Percentiles rank a stretch among this genome's conserved stretches.
phyloP scores from a whole-genome alignment of 139 green algal genomes.

The Chlorella sp. region DNA sequence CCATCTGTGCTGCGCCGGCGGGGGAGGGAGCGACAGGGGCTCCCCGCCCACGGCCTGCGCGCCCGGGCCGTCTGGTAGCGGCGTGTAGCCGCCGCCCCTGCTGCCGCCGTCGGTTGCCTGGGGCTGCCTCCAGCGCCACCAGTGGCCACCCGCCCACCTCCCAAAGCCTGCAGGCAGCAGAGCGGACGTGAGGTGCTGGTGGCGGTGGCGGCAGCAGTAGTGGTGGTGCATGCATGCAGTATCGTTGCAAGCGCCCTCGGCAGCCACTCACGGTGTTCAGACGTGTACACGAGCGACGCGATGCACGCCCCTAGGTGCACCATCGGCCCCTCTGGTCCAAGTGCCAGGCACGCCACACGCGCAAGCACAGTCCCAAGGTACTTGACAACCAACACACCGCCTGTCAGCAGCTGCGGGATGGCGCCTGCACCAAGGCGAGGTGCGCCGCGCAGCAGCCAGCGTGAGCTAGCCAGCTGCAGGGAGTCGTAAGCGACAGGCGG shows the following conservation, averaged over 20 bases:
- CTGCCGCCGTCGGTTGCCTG: neutral
- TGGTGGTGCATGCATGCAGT: neutral
- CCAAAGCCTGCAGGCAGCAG: neutral
- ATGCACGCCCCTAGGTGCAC: slow-evolving; percentile 89
- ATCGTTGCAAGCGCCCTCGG: neutral
- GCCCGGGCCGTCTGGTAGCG: neutral
- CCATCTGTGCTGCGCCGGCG: slow-evolving; percentile 36
- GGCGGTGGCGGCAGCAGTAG: neutral
- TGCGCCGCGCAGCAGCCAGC: slow-evolving; percentile 7
- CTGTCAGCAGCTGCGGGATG: neutral
- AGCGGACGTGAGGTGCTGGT: neutral
- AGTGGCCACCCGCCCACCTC: neutral
- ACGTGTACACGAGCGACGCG: slow-evolving; percentile 59
- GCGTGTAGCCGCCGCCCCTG: neutral
- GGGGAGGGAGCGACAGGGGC: neutral
- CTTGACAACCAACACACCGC: slow-evolving; percentile 7
- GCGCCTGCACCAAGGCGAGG: slow-evolving; percentile 39
- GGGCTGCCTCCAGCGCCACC: neutral
- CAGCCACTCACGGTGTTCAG: slow-evolving; percentile 9
- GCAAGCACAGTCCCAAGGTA: slow-evolving; percentile 50
- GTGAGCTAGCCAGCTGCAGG: neutral
- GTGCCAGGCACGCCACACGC: slow-evolving; percentile 48
- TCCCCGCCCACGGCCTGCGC: neutral
- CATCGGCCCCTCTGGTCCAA: slow-evolving; percentile 87
- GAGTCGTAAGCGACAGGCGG: neutral